Evolutionary conservation across 768 basidiomycete species (phyloP).

Genomic region (Russula griseocarnosa): DNA sequence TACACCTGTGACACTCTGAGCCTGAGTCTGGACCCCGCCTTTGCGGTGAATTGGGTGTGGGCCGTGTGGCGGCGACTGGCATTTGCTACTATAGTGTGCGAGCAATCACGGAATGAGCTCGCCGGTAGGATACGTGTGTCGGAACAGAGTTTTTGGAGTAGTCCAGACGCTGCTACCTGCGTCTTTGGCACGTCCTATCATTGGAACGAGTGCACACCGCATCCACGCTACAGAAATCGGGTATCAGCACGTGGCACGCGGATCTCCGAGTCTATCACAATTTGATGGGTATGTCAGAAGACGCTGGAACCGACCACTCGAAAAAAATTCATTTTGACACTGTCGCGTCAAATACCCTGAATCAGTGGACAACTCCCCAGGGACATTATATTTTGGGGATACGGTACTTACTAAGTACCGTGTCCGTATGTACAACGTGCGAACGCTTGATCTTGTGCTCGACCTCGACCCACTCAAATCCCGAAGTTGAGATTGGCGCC

Average conservation of each 20-base stretch:
- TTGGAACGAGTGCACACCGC: neutral
- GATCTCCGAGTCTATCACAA: neutral
- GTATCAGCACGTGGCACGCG: neutral
- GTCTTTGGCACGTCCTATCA: neutral
- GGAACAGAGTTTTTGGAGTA: neutral
- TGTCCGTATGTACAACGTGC: no score
- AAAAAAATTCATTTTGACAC: neutral
- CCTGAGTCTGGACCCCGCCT: neutral
- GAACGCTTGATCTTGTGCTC: no score
- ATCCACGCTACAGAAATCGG: neutral
- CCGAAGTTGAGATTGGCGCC: neutral
- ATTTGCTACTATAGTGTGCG: no score
- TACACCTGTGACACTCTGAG: neutral
- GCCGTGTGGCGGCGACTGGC: neutral
- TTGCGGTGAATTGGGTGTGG: neutral
- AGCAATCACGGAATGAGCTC: no score
- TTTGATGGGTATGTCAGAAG: neutral
- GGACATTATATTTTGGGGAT: no score
- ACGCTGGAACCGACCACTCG: neutral
- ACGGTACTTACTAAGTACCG: no score
- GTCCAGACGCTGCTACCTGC: neutral
- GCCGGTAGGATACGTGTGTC: neutral
- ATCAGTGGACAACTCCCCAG: no score
- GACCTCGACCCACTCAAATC: neutral
- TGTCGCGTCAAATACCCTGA: no score